Percentiles rank a stretch among this genome's conserved stretches.
These are phyloP conservation scores for Trypanosomatidae sp. DNA, from an alignment of 208 protist genomes.

Conservation along the genomic window DNA sequence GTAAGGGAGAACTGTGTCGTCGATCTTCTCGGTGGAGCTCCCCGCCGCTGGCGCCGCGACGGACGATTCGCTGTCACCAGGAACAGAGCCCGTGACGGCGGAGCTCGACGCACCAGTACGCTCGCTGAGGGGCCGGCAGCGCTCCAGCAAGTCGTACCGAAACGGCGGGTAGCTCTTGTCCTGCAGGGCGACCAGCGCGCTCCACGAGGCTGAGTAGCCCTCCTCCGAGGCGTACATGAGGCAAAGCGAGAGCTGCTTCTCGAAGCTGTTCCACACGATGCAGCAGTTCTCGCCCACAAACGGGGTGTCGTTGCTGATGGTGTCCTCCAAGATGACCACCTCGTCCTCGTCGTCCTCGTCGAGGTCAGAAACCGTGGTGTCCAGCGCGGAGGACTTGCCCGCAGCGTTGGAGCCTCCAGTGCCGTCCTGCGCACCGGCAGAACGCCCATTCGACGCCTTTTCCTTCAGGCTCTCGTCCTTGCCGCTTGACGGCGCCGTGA, in stretches of 20 bases:
- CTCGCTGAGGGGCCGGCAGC: constrained; percentile 25
- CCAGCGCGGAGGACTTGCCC: neutral
- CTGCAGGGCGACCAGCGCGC: constrained; percentile 68
- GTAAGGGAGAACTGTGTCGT: constrained; percentile 47
- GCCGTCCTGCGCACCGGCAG: too few relatives aligned
- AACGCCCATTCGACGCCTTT: neutral
- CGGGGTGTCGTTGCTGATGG: constrained; percentile 68
- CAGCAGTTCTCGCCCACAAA: constrained; percentile 87
- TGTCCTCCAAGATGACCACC: constrained; percentile 69
- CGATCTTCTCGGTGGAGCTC: constrained; percentile 1
- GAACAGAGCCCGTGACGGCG: neutral
- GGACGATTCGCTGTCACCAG: constrained; percentile 12
- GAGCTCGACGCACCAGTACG: too few relatives aligned
- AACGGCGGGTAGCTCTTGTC: constrained; percentile 67
- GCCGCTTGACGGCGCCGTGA: constrained; percentile 16
- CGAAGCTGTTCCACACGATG: constrained; percentile 89
- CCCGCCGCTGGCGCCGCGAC: neutral
- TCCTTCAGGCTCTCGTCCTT: constrained; percentile 5
- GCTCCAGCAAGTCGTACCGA: constrained; percentile 51
- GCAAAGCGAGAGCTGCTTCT: constrained; percentile 71
- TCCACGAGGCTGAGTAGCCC: constrained; percentile 74
- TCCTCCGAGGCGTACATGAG: constrained; percentile 80
- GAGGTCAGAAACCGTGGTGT: constrained; percentile 18
- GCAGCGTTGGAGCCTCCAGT: neutral
- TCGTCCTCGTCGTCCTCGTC: constrained; percentile 29